Base-by-base conservation (phyloP, 192 early-diverging fungal genomes). In the Ambispora gerdemannii region DNA sequence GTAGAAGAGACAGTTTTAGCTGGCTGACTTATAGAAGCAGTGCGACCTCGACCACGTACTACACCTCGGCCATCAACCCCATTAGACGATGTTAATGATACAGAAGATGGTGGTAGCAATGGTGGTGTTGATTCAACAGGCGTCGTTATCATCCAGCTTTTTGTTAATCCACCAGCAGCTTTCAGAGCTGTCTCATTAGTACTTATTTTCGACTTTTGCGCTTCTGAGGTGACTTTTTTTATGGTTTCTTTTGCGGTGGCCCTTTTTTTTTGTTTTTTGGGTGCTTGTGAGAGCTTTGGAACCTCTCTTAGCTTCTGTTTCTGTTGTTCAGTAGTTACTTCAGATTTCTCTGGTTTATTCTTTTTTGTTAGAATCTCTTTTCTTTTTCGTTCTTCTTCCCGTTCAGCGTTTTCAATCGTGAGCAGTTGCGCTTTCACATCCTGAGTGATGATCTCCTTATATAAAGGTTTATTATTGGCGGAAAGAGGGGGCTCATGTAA, bases 401-500 rank as follows among this genome's bases (percentile, higher is more conserved):
- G 78, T 52, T 89, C 88, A 17, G 86, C 85, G 61, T 86, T 84
- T 74, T 91, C 88, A 47, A 92, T 78, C 15, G 87, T 88, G 50
- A 82, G 62, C 27, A 92, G 78, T 75, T 92, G 91, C 36, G 83
- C 82, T 70, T 84, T 84, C 20, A 87, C 84, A 62, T 92, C 89
- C 73, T 85, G 80, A 49, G 82, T 82, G 11, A 89, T 78, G 3
- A 80, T 78, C 47, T 91, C 84, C 66, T 87, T 88, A 76, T 89
- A 92, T 33, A 88, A 74, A 13, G 89, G 83, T n/a, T 82, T 80
- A 2, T 86, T 80, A 36, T 72, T 72, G 17, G 50, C 63, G 50
- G 84, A 76, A 30, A 85, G 63, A 0, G 83, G 84, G 25, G 89
- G 86, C 8, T 85, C 80, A 56, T 84, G 82, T 22, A 87, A 78